Conservation (phyloP, 257 asterid genomes). For the Rauvolfia tetraphylla region DNA sequence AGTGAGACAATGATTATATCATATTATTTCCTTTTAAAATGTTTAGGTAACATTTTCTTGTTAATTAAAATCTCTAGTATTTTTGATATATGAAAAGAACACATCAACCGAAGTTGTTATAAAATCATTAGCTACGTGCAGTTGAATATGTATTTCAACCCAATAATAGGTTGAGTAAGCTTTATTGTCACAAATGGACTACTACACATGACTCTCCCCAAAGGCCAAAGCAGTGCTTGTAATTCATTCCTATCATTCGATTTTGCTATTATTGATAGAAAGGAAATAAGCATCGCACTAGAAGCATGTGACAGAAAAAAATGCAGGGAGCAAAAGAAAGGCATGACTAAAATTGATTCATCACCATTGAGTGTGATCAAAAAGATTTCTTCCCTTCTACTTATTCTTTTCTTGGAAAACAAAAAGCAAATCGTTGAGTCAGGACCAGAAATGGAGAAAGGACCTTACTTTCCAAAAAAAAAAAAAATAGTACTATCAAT, state of each 20-base stretch:
- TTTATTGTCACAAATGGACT: neutral
- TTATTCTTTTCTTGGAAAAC: too few relatives aligned
- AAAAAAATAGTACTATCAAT: neutral
- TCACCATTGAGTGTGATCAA: neutral
- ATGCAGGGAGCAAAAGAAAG: neutral
- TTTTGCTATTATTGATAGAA: too few relatives aligned
- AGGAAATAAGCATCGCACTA: too few relatives aligned
- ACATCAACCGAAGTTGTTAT: constrained; percentile 28
- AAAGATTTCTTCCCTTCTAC: too few relatives aligned
- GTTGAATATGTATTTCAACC: constrained; percentile 6
- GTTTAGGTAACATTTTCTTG: constrained; percentile 33
- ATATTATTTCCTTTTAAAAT: neutral
- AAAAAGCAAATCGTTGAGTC: neutral
- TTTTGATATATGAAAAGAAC: constrained; percentile 23
- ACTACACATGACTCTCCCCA: neutral
- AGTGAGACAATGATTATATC: constrained; percentile 17
- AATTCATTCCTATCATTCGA: too few relatives aligned
- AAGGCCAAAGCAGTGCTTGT: too few relatives aligned
- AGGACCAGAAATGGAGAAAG: neutral
- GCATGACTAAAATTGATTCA: neutral
- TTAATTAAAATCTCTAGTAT: constrained; percentile 10
- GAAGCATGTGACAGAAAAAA: neutral
- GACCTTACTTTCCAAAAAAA: neutral
- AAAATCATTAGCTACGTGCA: constrained; percentile 13
- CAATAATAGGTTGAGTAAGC: neutral